Evolutionary conservation across 2,329 filamentous ascomycete genomes (phyloP).

Genomic region (Trichoderma gracile): DNA sequence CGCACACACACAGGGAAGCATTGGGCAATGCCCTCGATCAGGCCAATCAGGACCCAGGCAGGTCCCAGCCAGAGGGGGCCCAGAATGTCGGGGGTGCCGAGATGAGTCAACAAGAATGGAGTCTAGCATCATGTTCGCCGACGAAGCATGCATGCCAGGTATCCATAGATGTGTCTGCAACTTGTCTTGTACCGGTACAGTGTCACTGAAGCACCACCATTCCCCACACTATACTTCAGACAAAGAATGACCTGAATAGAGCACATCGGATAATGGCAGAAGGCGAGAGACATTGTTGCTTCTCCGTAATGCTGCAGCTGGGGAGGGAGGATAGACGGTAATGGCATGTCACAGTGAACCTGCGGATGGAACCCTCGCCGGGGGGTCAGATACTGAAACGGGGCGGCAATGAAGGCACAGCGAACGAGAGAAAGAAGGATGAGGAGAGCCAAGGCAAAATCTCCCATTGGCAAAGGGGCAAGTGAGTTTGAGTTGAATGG

Average conservation of each 20-base stretch:
- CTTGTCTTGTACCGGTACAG: conserved; percentile 3
- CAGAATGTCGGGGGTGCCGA: conserved; percentile 24
- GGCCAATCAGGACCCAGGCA: background rate
- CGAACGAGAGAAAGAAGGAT: background rate
- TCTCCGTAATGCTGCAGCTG: conserved; percentile 14
- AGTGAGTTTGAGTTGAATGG: background rate
- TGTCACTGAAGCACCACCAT: background rate
- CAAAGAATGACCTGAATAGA: background rate
- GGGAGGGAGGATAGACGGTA: background rate
- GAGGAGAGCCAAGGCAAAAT: conserved; percentile 11
- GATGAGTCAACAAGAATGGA: conserved; percentile 25
- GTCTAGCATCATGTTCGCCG: conserved; percentile 10
- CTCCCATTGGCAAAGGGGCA: conserved; percentile 18
- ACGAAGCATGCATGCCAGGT: conserved; percentile 2
- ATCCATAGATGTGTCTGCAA: no score
- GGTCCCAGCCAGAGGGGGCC: conserved; percentile 10
- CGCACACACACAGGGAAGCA: background rate
- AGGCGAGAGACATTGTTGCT: background rate
- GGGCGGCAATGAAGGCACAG: background rate
- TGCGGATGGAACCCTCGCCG: background rate
- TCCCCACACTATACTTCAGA: background rate
- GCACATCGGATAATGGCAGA: conserved; percentile 11
- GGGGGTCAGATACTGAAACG: background rate
- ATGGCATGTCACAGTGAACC: conserved; percentile 14
- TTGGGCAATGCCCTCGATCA: background rate